Base-by-base conservation (phyloP, 129 eudicot genomes). In the Escallonia herrerae region DNA sequence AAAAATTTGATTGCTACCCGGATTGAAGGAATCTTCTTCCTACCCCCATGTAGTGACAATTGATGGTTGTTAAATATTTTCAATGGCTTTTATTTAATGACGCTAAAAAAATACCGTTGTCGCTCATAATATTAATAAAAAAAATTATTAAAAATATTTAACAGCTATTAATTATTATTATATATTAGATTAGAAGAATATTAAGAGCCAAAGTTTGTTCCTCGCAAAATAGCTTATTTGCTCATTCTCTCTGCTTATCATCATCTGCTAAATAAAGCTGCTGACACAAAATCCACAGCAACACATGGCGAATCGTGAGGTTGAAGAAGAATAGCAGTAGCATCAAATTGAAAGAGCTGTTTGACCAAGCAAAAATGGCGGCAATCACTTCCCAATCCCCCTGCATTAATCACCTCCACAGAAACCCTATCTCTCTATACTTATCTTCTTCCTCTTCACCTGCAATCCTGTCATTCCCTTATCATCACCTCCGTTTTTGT, bases 361-460 rank as follows among this genome's bases (percentile, higher is more conserved):
- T 49, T 49, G 9, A 49, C 12, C 11, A 11, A 6, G 33, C 1
- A 22, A 22, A 22, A 49, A 49, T 49, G 54, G 54, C 54, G 9
- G 9, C 54, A 49, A 49, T 49, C 54, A 7, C 3, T 49, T 49
- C 54, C 54, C 9, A 7, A 7, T 49, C 9, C 12, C 54, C 54
- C 10, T 7, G 12, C 54, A 49, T 7, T 49, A 49, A 49, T 22
- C 33, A 22, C 7, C 54, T 49, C 54, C 54, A 49, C 58, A 12
- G 22, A 53, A 53, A 53, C 58, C 58, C 58, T 53, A 53, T 53
- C 33, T 12, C 58, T 53, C 22, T 53, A 6, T 33, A 12, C 22
- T 53, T 53, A 53, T 53, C 58, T 53, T 53, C 58, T 12, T 45
- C 49, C 49, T 76, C 83, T 65, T 77, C 75, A 44, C 15, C 33